These are phyloP conservation scores for Pyrus communis DNA, from an alignment of 306 rosid genomes.

Conservation along the genomic window DNA sequence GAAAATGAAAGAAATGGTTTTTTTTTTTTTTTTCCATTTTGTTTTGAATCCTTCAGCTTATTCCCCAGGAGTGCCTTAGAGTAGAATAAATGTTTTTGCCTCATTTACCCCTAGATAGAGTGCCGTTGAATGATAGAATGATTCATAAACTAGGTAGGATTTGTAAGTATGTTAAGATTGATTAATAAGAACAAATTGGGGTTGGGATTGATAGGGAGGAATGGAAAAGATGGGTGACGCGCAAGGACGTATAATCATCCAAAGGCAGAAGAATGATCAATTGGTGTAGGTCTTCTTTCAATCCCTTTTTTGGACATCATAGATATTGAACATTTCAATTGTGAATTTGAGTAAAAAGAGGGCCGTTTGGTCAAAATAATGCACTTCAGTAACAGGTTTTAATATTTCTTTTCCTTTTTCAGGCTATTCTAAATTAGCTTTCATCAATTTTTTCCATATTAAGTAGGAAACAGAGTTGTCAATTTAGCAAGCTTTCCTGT, in stretches of 20 bases:
- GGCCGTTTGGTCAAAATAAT: neutral
- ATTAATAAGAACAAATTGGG: constrained; percentile 59
- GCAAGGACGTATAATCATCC: constrained; percentile 42
- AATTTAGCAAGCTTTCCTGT: neutral
- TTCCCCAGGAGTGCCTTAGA: neutral
- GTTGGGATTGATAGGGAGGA: constrained; percentile 78
- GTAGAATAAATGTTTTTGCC: neutral
- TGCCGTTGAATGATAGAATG: constrained; percentile 20
- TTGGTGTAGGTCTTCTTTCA: constrained; percentile 51
- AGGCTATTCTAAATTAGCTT: neutral
- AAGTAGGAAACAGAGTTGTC: neutral
- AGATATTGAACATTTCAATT: constrained; percentile 10
- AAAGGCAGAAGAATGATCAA: constrained; percentile 54
- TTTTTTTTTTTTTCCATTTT: neutral
- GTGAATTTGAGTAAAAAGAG: constrained; percentile 5
- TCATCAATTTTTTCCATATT: neutral
- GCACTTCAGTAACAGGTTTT: neutral
- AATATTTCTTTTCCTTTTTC: neutral
- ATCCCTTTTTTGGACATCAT: constrained; percentile 24
- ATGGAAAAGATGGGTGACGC: constrained; percentile 88
- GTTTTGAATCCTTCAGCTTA: neutral
- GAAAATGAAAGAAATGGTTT: constrained; percentile 17
- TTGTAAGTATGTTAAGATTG: constrained; percentile 37
- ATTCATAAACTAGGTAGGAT: constrained; percentile 36
- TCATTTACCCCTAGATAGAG: constrained; percentile 2